Percentiles rank a stretch among this genome's conserved stretches.
Conservation (phyloP, 139 green algal genomes). For the Closterium sp. region DNA sequence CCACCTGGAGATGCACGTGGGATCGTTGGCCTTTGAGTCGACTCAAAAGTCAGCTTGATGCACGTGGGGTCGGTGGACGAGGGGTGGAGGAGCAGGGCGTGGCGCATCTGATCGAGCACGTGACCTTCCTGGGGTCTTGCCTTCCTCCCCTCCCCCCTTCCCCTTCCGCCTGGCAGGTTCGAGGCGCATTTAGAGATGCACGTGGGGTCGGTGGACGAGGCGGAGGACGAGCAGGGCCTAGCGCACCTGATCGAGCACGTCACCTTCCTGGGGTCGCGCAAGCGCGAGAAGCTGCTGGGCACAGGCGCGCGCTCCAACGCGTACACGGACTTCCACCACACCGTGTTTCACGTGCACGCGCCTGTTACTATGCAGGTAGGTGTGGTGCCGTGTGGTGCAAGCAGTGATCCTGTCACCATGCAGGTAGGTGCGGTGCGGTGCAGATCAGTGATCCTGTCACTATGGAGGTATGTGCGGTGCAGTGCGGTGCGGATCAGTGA, state of each 20-base stretch:
- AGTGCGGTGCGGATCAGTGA: too few species aligned
- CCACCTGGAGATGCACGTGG: constrained; percentile 85
- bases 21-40: constrained; percentile 30
- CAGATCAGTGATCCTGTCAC: background rate
- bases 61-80: constrained; percentile 74
- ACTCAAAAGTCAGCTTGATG: too few species aligned
- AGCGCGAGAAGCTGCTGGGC: constrained; percentile 86
- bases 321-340: constrained; percentile 99
- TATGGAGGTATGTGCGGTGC: too few species aligned
- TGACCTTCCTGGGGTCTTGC: constrained; percentile 90
- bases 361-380: constrained; percentile 69
- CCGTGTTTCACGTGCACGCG: constrained; percentile 98
- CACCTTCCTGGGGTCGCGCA: constrained; percentile 86
- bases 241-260: constrained; percentile 99
- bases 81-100: constrained; percentile 80
- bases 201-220: constrained; percentile 76
- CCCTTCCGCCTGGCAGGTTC: constrained; percentile 22
- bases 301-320: constrained; percentile 90
- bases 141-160: background rate
- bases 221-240: constrained; percentile 80
- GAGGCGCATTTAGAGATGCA: constrained; percentile 89
- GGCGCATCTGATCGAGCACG: constrained; percentile 97
- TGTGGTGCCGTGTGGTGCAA: background rate
- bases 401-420: too few species aligned
- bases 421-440: background rate